Base-by-base conservation (phyloP, 1,139 yeast species). In the Pichia sp. region DNA sequence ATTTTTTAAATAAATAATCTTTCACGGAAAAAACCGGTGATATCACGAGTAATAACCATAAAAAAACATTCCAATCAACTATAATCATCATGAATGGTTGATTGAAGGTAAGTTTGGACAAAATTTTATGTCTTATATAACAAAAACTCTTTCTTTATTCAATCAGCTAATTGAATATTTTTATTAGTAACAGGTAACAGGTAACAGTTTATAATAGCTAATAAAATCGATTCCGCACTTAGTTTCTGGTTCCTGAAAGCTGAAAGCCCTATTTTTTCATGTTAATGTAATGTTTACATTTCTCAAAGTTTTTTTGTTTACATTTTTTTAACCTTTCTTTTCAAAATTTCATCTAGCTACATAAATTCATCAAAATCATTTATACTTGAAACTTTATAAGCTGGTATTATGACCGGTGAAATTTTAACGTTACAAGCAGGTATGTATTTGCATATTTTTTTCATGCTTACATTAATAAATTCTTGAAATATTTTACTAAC, bases 1-100 rank as follows among this genome's bases (percentile, higher is more conserved):
- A 92, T 16, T 74, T 78, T 63, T 87, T 86, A 69, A 90, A 86
- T 47, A 89, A 65, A 56, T 81, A 78, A 11, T 75, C 76, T 61
- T 87, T 83, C 26, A 80, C 92, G 1, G 81, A 81, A 10, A 40
- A 30, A 6, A 51, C 42, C 9, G 54, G 55, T 5, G 35, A 27
- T 7, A 25, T 27, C 24, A 35, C 12, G 20, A 46, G 7, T 4
- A 46, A 8, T 10, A 46, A 12, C 35, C 36, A 40, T 12, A 41
- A 12, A 9, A 41, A 22, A 9, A n/a, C 27, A 20, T 32, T 26
- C 4, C 32, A 29, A 16, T 16, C 22, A 9, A 33, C 5, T 8
- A 31, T 29, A 24, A 29, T 6, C 37, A 41, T 32, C 12, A 11
- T 30, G 27, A 11, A 16, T 30, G 32, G n/a, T 12, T 3, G 16